phyloP scores from a whole-genome alignment of 148 eudicot genomes.

The Camellia granthamiana region DNA sequence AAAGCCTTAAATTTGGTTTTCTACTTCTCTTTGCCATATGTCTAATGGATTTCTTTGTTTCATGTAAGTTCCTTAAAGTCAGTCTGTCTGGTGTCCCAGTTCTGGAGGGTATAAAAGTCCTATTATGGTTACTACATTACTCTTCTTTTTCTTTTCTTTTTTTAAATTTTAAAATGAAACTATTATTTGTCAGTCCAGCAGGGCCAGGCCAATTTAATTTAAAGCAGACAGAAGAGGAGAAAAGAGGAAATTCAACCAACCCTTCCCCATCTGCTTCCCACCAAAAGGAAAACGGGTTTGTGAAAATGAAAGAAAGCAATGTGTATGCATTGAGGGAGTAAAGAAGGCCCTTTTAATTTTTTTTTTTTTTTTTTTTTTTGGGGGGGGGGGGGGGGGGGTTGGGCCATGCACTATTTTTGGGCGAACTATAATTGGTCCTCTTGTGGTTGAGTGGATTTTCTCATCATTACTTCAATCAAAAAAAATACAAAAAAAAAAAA shows the following conservation, averaged over 20 bases:
- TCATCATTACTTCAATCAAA: constrained; percentile 68
- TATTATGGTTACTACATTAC: not conserved
- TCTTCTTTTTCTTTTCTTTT: too few relatives aligned
- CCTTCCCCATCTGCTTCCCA: constrained; percentile 21
- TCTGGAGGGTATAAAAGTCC: constrained; percentile 3
- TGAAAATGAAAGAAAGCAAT: constrained; percentile 26
- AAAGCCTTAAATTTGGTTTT: too few relatives aligned
- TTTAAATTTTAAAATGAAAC: too few relatives aligned
- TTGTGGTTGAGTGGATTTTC: constrained; percentile 39
- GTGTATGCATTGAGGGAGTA: constrained; percentile 10
- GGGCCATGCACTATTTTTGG: constrained; percentile 18
- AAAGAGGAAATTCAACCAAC: too few relatives aligned
- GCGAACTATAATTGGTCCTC: constrained; percentile 18
- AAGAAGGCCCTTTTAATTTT: constrained; percentile 8
- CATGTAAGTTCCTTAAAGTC: too few relatives aligned
- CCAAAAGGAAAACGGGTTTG: constrained; percentile 8
- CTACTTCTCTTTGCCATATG: too few relatives aligned
- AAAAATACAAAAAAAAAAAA: constrained; percentile 19
- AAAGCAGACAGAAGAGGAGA: not conserved
- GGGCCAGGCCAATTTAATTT: not conserved
- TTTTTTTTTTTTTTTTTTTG: not conserved
- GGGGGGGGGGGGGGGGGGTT: too few relatives aligned
- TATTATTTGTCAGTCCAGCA: not conserved
- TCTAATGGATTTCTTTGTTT: too few relatives aligned
- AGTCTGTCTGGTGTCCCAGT: too few relatives aligned